phyloP scores from a whole-genome alignment of 306 rosid genomes.

The Cucurbita maxima region DNA sequence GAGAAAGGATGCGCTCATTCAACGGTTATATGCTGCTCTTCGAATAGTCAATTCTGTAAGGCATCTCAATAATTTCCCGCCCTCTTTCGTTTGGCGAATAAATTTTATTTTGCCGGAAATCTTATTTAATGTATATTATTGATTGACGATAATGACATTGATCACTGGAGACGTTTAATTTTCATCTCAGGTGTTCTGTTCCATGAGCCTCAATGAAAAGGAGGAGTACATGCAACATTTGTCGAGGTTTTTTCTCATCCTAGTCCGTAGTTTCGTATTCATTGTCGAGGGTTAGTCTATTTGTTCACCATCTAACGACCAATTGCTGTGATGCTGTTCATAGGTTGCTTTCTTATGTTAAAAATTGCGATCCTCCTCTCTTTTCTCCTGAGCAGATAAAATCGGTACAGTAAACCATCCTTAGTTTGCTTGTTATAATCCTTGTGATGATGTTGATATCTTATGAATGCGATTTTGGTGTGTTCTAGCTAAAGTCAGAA shows the following conservation, averaged over 20 bases:
- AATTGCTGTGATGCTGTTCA: constrained; percentile 15
- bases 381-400: constrained; percentile 40
- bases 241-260: constrained; percentile 30
- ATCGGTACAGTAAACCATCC: constrained; percentile 37
- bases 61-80: neutral
- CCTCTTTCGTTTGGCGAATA: neutral
- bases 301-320: constrained; percentile 10
- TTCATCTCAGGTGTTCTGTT: constrained; percentile 45
- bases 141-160: neutral
- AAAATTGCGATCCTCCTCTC: constrained; percentile 24
- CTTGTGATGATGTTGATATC: neutral
- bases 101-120: neutral
- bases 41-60: constrained; percentile 55
- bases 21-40: constrained; percentile 29
- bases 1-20: constrained; percentile 34
- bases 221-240: constrained; percentile 30
- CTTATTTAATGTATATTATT: neutral
- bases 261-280: neutral
- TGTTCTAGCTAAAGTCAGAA: constrained; percentile 2
- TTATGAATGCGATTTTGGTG: constrained; percentile 7
- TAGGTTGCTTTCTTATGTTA: constrained; percentile 56
- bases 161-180: neutral
- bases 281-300: neutral
- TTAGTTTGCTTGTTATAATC: neutral
- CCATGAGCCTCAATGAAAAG: constrained; percentile 35